Base-by-base conservation (phyloP, 2,329 filamentous ascomycete genomes). In the Ophiocordyceps camponoti-saundersi region DNA sequence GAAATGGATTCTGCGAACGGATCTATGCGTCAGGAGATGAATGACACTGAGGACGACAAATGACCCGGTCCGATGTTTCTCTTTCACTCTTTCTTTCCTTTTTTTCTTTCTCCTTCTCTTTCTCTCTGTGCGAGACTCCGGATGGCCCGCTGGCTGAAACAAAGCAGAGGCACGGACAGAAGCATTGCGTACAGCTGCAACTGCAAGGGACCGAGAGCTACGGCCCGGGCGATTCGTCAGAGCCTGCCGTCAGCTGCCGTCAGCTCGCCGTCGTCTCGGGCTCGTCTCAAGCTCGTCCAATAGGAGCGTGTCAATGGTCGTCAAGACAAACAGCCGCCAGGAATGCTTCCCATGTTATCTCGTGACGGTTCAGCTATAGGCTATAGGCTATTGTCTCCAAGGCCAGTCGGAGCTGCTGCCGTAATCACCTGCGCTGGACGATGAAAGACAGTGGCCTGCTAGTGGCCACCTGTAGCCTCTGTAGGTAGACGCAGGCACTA, bases 1-100 rank as follows among this genome's bases (percentile, higher is more conserved):
- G 66, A 95, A 95, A 64, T 95, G 88, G 88, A 80, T 95, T 49
- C 74, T 95, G 49, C 71, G 88, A 53, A 93, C 83, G 51, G 89
- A 95, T 67, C 63, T 95, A 41, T 86, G 82, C 56, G 72, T 88
- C 15, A 70, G 63, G 52, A 67, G 72, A 51, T 79, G 52, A 61
- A 15, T 21, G 32, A 8, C 44, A 40, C 18, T n/a, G 6, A 18
- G 16, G 36, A 1, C 6, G n/a, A 18, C n/a, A 40, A 18, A 23
- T 42, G 18, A 21, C 13, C 20, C 40, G 11, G 20, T 13, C 40
- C 20, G 6, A 12, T 23, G 18, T 42, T 20, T 21, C 6, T 42
- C 5, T 42, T 20, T 13, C n/a, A 12, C 40, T 42, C 6, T 13
- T 21, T 26, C 13, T 8, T 15, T 42, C 18, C 20, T 21, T 20